Percentiles rank a stretch among this genome's conserved stretches.
These are phyloP conservation scores for Neurospora pannonica DNA, from an alignment of 495 filamentous ascomycete species.

Conservation along the genomic window DNA sequence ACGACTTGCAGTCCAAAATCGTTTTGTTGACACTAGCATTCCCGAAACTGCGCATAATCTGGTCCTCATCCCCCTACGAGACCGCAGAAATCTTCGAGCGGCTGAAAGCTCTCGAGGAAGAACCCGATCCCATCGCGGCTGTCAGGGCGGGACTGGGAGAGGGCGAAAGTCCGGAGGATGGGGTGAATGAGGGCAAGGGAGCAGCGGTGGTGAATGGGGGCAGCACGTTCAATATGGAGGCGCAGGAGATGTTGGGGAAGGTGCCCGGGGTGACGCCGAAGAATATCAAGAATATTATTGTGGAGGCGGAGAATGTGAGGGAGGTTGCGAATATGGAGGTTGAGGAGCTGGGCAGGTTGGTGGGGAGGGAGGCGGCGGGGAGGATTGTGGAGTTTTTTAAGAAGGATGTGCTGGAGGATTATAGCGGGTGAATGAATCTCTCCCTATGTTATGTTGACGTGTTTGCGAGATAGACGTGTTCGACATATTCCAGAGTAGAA, in stretches of 20 bases:
- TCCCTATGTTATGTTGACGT: no score
- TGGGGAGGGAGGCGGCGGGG: constrained; percentile 72
- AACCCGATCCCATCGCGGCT: constrained; percentile 85
- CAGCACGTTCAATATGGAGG: constrained; percentile 49
- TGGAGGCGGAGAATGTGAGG: constrained; percentile 65
- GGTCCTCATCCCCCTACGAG: constrained; percentile 88
- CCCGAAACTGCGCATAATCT: constrained; percentile 80
- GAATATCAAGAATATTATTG: constrained; percentile 57
- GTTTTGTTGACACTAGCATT: constrained; percentile 91
- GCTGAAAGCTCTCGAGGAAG: constrained; percentile 75
- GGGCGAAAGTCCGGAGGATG: constrained; percentile 41
- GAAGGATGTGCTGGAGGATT: constrained; percentile 55
- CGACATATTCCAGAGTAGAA: not conserved
- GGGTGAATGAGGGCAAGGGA: not conserved
- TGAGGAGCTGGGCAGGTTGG: constrained; percentile 57
- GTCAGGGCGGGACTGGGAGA: constrained; percentile 70
- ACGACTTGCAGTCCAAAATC: constrained; percentile 83
- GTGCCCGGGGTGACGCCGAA: constrained; percentile 81
- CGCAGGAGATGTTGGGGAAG: constrained; percentile 75
- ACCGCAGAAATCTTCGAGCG: constrained; percentile 95
- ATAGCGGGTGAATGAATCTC: not conserved
- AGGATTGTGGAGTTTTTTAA: constrained; percentile 79
- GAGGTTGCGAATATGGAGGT: constrained; percentile 82
- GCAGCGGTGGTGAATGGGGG: not conserved
- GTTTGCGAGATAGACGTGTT: not conserved